Evolutionary conservation across 208 protist genomes (phyloP), one percentile per base, ranked within the genome.

Genomic region (Blastocrithidia nonstop): DNA sequence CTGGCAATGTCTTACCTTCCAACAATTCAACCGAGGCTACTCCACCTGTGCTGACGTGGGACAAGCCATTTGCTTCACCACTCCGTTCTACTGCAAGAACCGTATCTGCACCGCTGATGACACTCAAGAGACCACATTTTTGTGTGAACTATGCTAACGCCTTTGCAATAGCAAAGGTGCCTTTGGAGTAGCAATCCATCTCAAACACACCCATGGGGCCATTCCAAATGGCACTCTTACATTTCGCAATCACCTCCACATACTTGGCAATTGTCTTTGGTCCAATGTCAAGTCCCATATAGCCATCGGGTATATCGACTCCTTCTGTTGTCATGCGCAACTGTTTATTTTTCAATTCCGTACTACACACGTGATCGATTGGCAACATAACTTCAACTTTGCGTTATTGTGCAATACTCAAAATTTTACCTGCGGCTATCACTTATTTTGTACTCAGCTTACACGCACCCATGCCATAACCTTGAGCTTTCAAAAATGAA

Each of bases 11-110:
- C 43, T 90, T 84, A 17, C 97, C 98, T 63, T 99, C 97, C 5
- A 99, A 82, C 19, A 99, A 81, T 70, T 99, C 97, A 23, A 99
- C 78, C 6, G 89, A 96, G 7, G 97, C 97, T 60, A 96, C 97
- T 38, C 98, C 98, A 33, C 98, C 98, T 42, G 77, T 80, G 27
- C 77, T 95, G 24, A 99, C 88, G 65, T 99, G 96, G 38, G 72
- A 89, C 41, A 99, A 85, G 58, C 97, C 83, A 25, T 90, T 62
- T 23, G 75, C 80, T 35, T 92, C 61, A 8, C 80, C 76, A 31
- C 76, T 83, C 60, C 96, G 91, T 37, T 88, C 79, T 22, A 77
- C 87, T 16, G 78, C 80, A 13, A 94, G 96, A 28, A 92, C 96
- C 47, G 96, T 98, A 66, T 99, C 97, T 46, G 96, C 97, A 54